Evolutionary conservation across 2,329 filamentous ascomycete genomes (phyloP), one percentile per base, ranked within the genome.

Genomic region (Scytalidium sp.): DNA sequence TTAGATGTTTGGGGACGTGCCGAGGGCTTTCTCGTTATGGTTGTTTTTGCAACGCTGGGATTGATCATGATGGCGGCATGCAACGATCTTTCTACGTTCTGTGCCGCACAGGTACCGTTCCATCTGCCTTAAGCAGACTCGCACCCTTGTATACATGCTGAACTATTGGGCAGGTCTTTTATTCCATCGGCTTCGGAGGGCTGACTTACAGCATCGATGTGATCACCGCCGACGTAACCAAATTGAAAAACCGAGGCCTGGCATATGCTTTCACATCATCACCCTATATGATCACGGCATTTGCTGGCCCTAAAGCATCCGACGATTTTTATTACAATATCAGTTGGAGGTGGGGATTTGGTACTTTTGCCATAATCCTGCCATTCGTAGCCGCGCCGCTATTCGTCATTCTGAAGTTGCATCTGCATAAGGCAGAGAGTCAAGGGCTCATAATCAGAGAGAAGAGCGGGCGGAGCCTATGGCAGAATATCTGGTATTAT

Each of bases 291-390:
- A 75, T 83, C 56, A 86, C 84, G 2, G 79, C 83, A 3, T 88
- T 81, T 68, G 73, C 83, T 39, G 78, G 82, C 4, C 75, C 81
- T 0, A 77, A 74, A 20, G 76, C 84, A 50, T 76, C 79, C 1
- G 70, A 78, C 19, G 67, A 69, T 1, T 79, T 85, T 51, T 70
- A 82, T 45, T 60, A 71, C 0, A 67, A 76, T 3, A 68, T 75
- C 5, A 81, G 75, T 46, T 88, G 81, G 79, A 74, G 83, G 42
- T 88, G 84, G 85, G 83, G 76, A 1, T 88, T 84, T 58, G 85
- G 83, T 42, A 72, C 76, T 58, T 88, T 85, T 66, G 74, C 79
- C 43, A 81, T 89, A 56, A 75, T 88, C 50, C 68, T 83, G 4
- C 84, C 84, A 3, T 67, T 77, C 43, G 73, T 84, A 27, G 80